phyloP scores from a whole-genome alignment of 2,329 filamentous ascomycete species.

The Penicillium sp. region DNA sequence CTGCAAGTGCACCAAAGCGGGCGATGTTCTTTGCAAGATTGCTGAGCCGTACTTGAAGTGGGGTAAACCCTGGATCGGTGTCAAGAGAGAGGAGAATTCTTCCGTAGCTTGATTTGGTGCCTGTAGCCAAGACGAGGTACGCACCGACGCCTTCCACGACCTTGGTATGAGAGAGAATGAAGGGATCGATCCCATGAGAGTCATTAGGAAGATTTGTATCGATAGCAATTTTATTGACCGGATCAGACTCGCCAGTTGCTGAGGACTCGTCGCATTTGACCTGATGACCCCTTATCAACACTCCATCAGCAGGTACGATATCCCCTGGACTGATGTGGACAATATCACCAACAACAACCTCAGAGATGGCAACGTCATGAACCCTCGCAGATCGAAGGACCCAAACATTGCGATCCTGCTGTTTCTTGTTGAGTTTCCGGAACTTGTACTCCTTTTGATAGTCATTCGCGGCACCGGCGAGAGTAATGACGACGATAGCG shows the following conservation, averaged over 20 bases:
- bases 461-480: slow-evolving; percentile 69
- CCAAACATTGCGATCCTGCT: slow-evolving; percentile 72
- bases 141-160: slow-evolving; percentile 75
- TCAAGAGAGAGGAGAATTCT: slow-evolving; percentile 68
- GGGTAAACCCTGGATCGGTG: slow-evolving; percentile 70
- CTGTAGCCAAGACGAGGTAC: slow-evolving; percentile 69
- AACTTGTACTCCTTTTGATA: slow-evolving; percentile 74
- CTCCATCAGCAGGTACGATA: slow-evolving; percentile 65
- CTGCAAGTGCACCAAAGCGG: slow-evolving; percentile 61
- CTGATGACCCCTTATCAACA: slow-evolving; percentile 59
- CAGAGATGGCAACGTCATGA: slow-evolving; percentile 52
- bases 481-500: slow-evolving; percentile 67
- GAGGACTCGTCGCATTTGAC: slow-evolving; percentile 26
- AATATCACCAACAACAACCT: slow-evolving; percentile 49
- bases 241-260: slow-evolving; percentile 21
- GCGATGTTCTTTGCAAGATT: slow-evolving; percentile 72
- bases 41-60: slow-evolving; percentile 72
- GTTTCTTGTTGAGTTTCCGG: slow-evolving; percentile 60
- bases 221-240: slow-evolving; percentile 11
- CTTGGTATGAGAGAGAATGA: slow-evolving; percentile 75
- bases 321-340: slow-evolving; percentile 53
- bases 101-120: slow-evolving; percentile 69
- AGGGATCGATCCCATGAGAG: slow-evolving; percentile 58
- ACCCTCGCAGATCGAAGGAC: slow-evolving; percentile 59
- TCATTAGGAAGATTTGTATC: not conserved